Evolutionary conservation across 352 stramenopile genomes (phyloP).

Genomic region (Pythium brachiatum): DNA sequence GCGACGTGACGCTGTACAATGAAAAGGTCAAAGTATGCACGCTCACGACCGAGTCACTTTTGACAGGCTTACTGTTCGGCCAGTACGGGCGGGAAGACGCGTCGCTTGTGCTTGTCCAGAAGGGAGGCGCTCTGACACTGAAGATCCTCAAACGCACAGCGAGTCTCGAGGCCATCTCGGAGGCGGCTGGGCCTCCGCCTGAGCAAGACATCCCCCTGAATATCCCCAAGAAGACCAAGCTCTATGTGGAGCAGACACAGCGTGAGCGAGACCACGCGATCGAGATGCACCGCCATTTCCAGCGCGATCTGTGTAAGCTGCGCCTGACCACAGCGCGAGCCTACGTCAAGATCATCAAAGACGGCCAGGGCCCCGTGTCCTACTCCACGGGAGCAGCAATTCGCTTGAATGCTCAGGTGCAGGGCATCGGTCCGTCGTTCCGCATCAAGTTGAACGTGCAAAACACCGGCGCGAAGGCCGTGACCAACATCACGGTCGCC

Average conservation of each 20-base stretch:
- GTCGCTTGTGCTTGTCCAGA: constrained; percentile 77
- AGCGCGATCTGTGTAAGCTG: constrained; percentile 89
- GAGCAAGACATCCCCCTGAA: constrained; percentile 92
- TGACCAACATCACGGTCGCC: constrained; percentile 61
- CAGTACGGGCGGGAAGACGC: constrained; percentile 87
- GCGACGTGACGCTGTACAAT: constrained; percentile 87
- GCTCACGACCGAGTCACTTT: constrained; percentile 52
- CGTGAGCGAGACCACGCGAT: constrained; percentile 86
- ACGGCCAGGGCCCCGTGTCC: constrained; percentile 77
- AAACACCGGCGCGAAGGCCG: constrained; percentile 66
- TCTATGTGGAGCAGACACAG: constrained; percentile 93
- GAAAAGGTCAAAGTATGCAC: constrained; percentile 85
- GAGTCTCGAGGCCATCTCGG: constrained; percentile 71
- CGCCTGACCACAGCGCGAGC: constrained; percentile 81
- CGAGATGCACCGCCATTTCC: constrained; percentile 92
- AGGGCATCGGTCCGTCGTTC: constrained; percentile 77
- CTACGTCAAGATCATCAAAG: constrained; percentile 91
- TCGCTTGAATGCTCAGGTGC: constrained; percentile 78
- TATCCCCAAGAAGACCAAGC: constrained; percentile 93
- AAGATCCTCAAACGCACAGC: constrained; percentile 90
- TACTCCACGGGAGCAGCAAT: constrained; percentile 71
- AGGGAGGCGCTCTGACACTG: constrained; percentile 74
- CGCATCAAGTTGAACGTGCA: constrained; percentile 83
- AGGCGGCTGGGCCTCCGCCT: constrained; percentile 67
- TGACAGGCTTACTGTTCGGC: constrained; percentile 85